phyloP scores from a whole-genome alignment of 2,329 filamentous ascomycete species.

The Colletotrichum caudatum region DNA sequence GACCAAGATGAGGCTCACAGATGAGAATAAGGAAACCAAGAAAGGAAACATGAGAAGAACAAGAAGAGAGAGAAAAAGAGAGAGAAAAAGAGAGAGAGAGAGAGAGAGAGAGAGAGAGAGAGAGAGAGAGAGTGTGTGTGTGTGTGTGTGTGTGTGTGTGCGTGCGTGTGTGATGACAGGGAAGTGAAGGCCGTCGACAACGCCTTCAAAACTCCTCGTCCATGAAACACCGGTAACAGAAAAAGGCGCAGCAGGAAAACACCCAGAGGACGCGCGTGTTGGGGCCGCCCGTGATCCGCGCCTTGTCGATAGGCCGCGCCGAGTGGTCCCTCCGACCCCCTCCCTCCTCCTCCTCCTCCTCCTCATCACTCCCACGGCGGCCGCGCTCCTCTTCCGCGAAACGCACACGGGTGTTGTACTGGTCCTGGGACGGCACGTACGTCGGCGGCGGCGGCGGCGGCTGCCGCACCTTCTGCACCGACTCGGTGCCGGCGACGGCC shows the following conservation, averaged over 20 bases:
- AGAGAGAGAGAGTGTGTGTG: too few relatives aligned
- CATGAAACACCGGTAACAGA: conserved; percentile 38
- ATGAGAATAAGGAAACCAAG: background rate
- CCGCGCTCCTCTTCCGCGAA: conserved; percentile 30
- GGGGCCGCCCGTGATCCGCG: conserved; percentile 24
- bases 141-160: too few relatives aligned
- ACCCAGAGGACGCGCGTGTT: conserved; percentile 22
- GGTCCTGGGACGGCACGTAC: conserved; percentile 24
- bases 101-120: too few relatives aligned
- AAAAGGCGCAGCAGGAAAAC: conserved; percentile 37
- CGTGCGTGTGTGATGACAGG: background rate
- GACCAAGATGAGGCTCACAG: background rate
- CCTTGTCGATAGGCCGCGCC: conserved; percentile 22
- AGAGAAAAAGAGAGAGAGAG: too few relatives aligned
- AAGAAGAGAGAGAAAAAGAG: background rate
- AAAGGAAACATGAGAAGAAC: too few relatives aligned
- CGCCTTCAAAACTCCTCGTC: conserved; percentile 36
- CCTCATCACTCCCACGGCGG: background rate
- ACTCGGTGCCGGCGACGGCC: conserved; percentile 11
- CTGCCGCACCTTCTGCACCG: conserved; percentile 9
- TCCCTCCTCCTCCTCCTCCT: conserved; percentile 1
- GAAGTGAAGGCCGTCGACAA: background rate
- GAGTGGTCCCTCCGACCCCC: background rate
- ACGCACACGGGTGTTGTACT: conserved; percentile 26
- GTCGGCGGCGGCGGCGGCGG: conserved; percentile 34